Base-by-base conservation (phyloP, 2,329 filamentous ascomycete genomes). In the Fusarium sp. region DNA sequence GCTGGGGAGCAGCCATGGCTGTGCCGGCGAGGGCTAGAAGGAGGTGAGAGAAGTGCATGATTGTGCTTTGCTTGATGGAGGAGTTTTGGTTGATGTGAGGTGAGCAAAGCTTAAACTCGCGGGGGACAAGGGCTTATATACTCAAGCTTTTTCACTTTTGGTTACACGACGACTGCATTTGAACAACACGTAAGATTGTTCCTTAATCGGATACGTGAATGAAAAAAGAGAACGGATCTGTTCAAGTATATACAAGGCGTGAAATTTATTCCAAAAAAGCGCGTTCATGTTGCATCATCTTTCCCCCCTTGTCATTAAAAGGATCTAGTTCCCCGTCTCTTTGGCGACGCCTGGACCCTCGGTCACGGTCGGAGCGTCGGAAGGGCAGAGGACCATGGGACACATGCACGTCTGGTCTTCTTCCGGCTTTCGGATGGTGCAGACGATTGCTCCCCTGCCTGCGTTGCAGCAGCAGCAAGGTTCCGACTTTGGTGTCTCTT, bases 401-500 rank as follows among this genome's bases (percentile, higher is more conserved):
- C 76, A 79, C 13, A 76, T 54, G 48, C 78, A 80, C 10, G 69
- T 63, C 35, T 75, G 66, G 20, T 73, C 66, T 30, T 74, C 60
- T 20, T 39, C 67, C 9, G 70, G 37, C 32, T 64, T 54, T 56
- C 72, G 72, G 18, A 75, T 45, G 23, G 71, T 50, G 43, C 77
- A 79, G 11, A 79, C 66, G 23, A 78, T 71, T 27, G 74, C 62
- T 10, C 63, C 48, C 18, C 68, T 66, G 7, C 56, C 62, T 9
- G 65, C 9, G 57, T 77, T 66, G 58, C 78, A 79, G 67, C 76
- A 79, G 59, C 77, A 79, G 66, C 77, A 79, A 4, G 68, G 66
- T 45, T 66, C 70, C 2, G 72, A 56, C n/a, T 56, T 37, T 23
- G 64, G 50, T 30, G 35, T 37, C 50, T 63, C 39, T 20, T 68